Base-by-base conservation (phyloP, 495 filamentous ascomycete genomes). In the Neurospora sp. region DNA sequence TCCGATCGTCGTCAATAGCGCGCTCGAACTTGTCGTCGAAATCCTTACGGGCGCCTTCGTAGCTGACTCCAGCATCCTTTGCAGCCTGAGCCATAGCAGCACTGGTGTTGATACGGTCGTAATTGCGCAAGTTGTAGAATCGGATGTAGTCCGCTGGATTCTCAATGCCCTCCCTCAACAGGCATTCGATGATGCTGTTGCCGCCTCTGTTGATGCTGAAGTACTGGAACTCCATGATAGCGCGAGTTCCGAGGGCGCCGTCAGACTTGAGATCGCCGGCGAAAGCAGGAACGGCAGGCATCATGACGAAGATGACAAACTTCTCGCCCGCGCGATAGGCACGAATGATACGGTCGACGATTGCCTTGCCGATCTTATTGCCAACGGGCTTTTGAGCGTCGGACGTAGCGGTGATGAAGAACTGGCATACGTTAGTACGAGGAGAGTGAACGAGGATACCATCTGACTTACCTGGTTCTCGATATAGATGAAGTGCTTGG, bases 71-170 rank as follows among this genome's bases (percentile, higher is more conserved):
- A 69, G 89, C 89, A 41, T 86, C 81, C 35, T 86, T 80, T 79
- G 96, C 91, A 1, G 86, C 91, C 12, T 86, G 79, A n/a, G 83
- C 76, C 87, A 96, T 88, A 11, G 89, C 81, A 3, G 81, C 82
- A 41, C 89, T 90, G 20, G 84, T 85, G 81, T 97, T 97, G 81
- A 98, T 92, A 14, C 94, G 91, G 79, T 98, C 95, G 79, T 96
- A 97, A 80, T 90, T 97, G 54, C 95, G 89, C 16, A 98, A 86
- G 81, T 98, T 98, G 85, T 97, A 98, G 85, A 97, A 98, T 38
- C 92, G 88, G 77, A 98, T 96, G 82, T 97, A 97, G 16, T 92
- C 85, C 78, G 89, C 89, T 42, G 83, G 83, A 59, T 87, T 83
- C 73, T 94, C 87, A 71, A 92, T 87, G 0, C 94, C 94, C 44